Evolutionary conservation across 1,284 basidiomycete genomes (phyloP).

Genomic region (Ceratobasidium sp.): DNA sequence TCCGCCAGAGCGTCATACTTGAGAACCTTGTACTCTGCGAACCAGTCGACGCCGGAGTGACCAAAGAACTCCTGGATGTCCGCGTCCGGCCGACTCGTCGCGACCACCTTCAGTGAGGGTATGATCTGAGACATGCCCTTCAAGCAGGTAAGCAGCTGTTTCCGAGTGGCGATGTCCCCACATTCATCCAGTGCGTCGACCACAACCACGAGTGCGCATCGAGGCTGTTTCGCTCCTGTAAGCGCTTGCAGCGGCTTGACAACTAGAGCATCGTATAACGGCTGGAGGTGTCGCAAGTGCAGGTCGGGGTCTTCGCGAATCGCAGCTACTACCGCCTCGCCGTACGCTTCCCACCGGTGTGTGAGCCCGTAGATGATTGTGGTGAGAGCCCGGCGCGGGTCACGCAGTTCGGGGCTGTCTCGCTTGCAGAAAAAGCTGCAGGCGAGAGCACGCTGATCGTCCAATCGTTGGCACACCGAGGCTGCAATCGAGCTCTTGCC

Average conservation of each 20-base stretch:
- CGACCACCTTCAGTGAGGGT: neutral
- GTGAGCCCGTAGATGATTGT: constrained; percentile 8
- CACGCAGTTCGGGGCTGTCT: too few species aligned
- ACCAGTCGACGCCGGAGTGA: neutral
- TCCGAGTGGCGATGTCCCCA: constrained; percentile 6
- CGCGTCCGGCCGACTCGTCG: constrained; percentile 16
- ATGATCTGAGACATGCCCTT: neutral
- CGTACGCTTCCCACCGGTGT: neutral
- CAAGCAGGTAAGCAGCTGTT: neutral
- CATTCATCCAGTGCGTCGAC: constrained; percentile 44
- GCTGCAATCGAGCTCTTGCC: constrained; percentile 53
- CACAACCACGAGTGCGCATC: constrained; percentile 4
- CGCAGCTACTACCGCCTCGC: neutral
- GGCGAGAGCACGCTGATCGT: constrained; percentile 49
- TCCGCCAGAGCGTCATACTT: neutral
- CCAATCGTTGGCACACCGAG: constrained; percentile 49
- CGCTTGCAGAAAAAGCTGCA: constrained; percentile 46
- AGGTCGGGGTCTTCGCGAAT: neutral
- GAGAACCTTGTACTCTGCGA: neutral
- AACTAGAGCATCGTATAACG: neutral
- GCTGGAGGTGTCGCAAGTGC: neutral
- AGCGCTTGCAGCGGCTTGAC: neutral
- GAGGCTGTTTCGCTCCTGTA: neutral
- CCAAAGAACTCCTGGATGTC: constrained; percentile 5
- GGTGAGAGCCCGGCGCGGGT: too few species aligned